Evolutionary conservation across 2,329 filamentous ascomycete species (phyloP).

Genomic region (Colletotrichum tamarilloi): DNA sequence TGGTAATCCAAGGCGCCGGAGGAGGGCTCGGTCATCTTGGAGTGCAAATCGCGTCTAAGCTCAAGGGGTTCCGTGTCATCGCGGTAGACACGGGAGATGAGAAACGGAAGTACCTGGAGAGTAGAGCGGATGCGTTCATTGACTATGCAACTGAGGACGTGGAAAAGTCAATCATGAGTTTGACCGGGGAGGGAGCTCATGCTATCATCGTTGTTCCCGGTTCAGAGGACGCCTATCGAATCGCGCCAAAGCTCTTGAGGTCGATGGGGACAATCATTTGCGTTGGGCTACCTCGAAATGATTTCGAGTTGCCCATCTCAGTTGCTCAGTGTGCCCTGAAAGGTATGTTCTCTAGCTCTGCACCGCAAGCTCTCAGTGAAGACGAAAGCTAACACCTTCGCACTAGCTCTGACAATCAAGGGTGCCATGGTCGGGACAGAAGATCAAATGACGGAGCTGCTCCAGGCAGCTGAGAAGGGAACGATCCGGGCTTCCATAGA

Average conservation of each 20-base stretch:
- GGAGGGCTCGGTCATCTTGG: constrained; percentile 48
- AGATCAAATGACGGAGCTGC: neutral
- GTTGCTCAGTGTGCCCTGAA: constrained; percentile 11
- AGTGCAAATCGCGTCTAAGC: constrained; percentile 43
- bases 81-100: constrained; percentile 42
- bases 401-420: constrained; percentile 26
- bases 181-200: constrained; percentile 43
- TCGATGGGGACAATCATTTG: constrained; percentile 42
- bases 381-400: neutral
- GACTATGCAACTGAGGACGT: constrained; percentile 41
- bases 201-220: constrained; percentile 42
- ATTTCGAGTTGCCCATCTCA: constrained; percentile 42
- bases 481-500: neutral
- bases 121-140: constrained; percentile 42
- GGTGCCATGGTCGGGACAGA: constrained; percentile 20
- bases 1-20: constrained; percentile 45
- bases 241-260: constrained; percentile 39
- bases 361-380: too few relatives aligned
- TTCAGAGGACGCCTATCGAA: constrained; percentile 39
- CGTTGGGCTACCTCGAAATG: constrained; percentile 42
- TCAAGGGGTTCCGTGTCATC: constrained; percentile 40
- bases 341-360: neutral
- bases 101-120: constrained; percentile 38
- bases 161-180: constrained; percentile 35
- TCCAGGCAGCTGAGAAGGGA: neutral